phyloP scores from a whole-genome alignment of 2,329 filamentous ascomycete genomes.

The Nakataea oryzae region DNA sequence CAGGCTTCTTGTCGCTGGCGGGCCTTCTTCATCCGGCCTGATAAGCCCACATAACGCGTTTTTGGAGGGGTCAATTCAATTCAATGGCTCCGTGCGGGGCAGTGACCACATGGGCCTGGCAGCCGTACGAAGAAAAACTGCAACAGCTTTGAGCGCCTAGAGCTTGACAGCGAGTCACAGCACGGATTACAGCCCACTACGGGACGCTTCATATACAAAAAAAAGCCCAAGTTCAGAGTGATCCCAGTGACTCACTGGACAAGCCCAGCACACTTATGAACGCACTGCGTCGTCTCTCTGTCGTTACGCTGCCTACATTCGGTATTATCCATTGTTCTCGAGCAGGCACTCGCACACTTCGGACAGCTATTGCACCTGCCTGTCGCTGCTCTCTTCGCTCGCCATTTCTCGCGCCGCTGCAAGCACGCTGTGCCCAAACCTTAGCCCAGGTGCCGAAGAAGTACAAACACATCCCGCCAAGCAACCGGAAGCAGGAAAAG shows the following conservation, averaged over 20 bases:
- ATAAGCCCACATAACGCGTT: not conserved
- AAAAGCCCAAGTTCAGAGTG: constrained; percentile 1
- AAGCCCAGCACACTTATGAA: constrained; percentile 14
- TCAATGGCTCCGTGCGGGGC: not conserved
- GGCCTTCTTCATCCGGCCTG: not conserved
- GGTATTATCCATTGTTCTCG: constrained; percentile 5
- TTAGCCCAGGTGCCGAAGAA: not conserved
- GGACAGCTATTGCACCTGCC: not conserved
- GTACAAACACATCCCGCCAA: not conserved
- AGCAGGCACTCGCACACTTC: constrained; percentile 2
- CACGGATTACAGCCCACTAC: not conserved
- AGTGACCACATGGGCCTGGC: not conserved
- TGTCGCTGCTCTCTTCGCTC: constrained; percentile 5
- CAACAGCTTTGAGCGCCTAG: not conserved
- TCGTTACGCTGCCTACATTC: not conserved
- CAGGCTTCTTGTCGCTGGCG: no score
- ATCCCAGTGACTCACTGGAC: constrained; percentile 14
- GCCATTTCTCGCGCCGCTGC: not conserved
- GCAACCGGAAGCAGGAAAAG: constrained; percentile 4
- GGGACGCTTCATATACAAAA: not conserved
- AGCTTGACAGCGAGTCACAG: not conserved
- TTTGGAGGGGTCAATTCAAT: not conserved
- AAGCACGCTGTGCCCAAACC: not conserved
- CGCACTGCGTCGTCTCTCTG: constrained; percentile 5
- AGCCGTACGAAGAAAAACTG: not conserved